Evolutionary conservation across 2,329 filamentous ascomycete genomes (phyloP).

Genomic region (Calonectria hawksworthii): DNA sequence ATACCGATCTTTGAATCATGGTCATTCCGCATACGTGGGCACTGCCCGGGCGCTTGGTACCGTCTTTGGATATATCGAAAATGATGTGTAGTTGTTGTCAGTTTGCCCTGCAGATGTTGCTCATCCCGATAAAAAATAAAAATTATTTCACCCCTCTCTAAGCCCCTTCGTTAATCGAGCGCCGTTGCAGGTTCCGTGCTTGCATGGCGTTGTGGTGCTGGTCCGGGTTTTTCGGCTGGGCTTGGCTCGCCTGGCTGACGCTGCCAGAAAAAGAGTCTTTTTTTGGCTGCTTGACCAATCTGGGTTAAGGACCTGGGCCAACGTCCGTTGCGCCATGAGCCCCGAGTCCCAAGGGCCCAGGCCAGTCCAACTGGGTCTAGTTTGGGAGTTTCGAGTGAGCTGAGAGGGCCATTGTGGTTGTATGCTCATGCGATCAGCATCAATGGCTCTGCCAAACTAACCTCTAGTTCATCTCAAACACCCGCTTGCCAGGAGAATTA

Average conservation of each 20-base stretch:
- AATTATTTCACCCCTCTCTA: not conserved
- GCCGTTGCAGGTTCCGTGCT: slow-evolving; percentile 5
- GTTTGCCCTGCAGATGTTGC: slow-evolving; percentile 3
- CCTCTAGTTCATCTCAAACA: slow-evolving; percentile 29
- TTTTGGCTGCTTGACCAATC: slow-evolving; percentile 21
- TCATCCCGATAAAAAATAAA: not conserved
- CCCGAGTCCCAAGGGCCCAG: not conserved
- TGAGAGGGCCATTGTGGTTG: slow-evolving; percentile 24
- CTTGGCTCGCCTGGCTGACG: slow-evolving; percentile 24
- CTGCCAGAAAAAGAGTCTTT: slow-evolving; percentile 9
- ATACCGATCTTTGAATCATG: slow-evolving; percentile 45
- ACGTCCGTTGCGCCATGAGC: not conserved
- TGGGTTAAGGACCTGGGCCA: slow-evolving; percentile 17
- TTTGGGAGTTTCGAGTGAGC: slow-evolving; percentile 28
- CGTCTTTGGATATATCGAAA: slow-evolving; percentile 10
- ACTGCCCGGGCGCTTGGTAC: slow-evolving; percentile 22
- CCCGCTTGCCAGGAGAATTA: slow-evolving; percentile 14
- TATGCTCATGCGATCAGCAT: slow-evolving; percentile 14
- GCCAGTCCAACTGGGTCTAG: slow-evolving; percentile 19
- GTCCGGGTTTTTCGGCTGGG: slow-evolving; percentile 17
- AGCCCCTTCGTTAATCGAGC: slow-evolving; percentile 1
- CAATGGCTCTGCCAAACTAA: slow-evolving; percentile 24
- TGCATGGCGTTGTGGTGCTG: slow-evolving; percentile 29
- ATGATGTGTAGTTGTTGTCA: slow-evolving; percentile 12
- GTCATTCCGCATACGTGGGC: slow-evolving; percentile 21